Evolutionary conservation across 441 rosid genomes (phyloP).

Genomic region (Aleurites moluccanus): DNA sequence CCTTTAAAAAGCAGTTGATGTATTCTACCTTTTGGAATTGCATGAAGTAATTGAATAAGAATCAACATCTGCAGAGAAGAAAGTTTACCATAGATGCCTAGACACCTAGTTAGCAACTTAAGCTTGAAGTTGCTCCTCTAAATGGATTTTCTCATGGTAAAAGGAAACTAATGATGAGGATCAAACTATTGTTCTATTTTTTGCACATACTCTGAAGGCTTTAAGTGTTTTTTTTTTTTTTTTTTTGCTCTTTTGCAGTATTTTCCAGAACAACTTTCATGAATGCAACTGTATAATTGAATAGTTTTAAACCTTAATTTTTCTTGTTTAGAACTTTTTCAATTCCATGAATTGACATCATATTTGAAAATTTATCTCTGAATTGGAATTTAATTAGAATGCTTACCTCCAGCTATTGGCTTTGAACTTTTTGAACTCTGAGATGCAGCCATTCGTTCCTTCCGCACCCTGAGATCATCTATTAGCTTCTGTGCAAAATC

Average conservation of each 20-base stretch:
- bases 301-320: background rate
- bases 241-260: background rate
- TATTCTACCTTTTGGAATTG: background rate
- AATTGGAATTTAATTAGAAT: constrained; percentile 4
- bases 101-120: background rate
- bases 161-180: background rate
- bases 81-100: background rate
- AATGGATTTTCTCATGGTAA: background rate
- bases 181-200: too few relatives aligned
- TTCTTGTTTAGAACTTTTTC: background rate
- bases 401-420: constrained; percentile 47
- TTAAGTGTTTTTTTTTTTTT: too few relatives aligned
- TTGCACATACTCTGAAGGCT: background rate
- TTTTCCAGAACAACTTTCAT: background rate
- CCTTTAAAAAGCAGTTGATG: background rate
- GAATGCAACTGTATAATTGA: background rate
- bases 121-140: background rate
- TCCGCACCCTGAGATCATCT: constrained; percentile 78
- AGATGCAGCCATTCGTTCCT: constrained; percentile 65
- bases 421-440: constrained; percentile 45
- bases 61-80: constrained; percentile 9
- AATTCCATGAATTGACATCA: background rate
- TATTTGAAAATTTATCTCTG: background rate
- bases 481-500: constrained; percentile 93
- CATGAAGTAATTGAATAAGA: background rate